A percentile compares a stretch with the other conserved stretches of the same genome.
phyloP scores from a whole-genome alignment of 129 eudicot genomes.

The Scalesia atractyloides region DNA sequence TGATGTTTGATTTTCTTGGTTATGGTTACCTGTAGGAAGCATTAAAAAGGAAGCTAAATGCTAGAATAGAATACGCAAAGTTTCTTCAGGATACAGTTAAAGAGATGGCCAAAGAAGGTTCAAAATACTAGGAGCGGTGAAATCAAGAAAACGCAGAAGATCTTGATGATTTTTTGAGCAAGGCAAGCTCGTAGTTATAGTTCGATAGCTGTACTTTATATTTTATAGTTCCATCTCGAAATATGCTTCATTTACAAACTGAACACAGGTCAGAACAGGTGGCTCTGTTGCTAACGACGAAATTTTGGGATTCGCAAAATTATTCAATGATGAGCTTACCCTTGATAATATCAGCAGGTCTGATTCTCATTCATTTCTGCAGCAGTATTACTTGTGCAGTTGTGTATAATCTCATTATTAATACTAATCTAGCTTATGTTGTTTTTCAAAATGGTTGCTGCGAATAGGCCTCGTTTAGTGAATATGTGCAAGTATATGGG shows the following conservation, averaged over 20 bases:
- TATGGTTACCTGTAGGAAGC: slow-evolving; percentile 62
- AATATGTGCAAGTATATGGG: slow-evolving; percentile 99
- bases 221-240: slow-evolving; percentile 4
- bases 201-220: slow-evolving; percentile 8
- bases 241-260: slow-evolving; percentile 24
- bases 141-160: slow-evolving; percentile 94
- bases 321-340: slow-evolving; percentile 95
- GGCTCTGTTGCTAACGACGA: slow-evolving; percentile 76
- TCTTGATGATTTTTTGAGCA: slow-evolving; percentile 92
- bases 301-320: slow-evolving; percentile 90
- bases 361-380: slow-evolving; percentile 15
- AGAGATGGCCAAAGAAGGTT: slow-evolving; percentile 99
- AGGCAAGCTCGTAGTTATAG: slow-evolving; percentile 44
- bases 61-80: slow-evolving; percentile 94
- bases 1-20: slow-evolving; percentile 19
- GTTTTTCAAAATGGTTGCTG: slow-evolving; percentile 19
- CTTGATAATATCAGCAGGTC: slow-evolving; percentile 97
- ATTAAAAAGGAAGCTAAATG: slow-evolving; percentile 77
- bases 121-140: slow-evolving; percentile 92
- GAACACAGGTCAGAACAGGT: slow-evolving; percentile 85
- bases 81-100: slow-evolving; percentile 94
- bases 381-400: slow-evolving; percentile 2
- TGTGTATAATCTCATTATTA: slow-evolving; percentile 1
- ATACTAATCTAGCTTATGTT: slow-evolving; percentile 3
- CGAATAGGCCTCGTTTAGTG: slow-evolving; percentile 85